Evolutionary conservation across 306 rosid species (phyloP).

Genomic region (Cajanus cajan): DNA sequence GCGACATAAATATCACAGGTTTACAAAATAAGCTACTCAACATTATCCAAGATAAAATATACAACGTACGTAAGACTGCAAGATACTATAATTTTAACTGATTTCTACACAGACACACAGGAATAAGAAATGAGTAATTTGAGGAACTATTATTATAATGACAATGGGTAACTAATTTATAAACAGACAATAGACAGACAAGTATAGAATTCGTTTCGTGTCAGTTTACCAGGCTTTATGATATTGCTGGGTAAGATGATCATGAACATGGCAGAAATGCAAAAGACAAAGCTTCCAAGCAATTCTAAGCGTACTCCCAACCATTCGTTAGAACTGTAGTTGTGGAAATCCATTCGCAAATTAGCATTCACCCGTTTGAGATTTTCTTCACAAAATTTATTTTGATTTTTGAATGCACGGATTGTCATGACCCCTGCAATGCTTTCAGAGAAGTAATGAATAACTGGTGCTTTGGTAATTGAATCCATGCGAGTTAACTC

Average conservation of each 20-base stretch:
- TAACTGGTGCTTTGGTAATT: conserved; percentile 81
- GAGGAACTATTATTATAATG: background rate
- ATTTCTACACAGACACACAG: background rate
- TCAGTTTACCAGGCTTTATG: conserved; percentile 63
- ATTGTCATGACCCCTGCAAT: conserved; percentile 77
- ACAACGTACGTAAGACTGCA: conserved; percentile 11
- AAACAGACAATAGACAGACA: too few relatives aligned
- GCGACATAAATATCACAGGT: background rate
- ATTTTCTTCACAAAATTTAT: conserved; percentile 50
- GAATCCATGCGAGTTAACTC: conserved; percentile 75
- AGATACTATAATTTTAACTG: background rate
- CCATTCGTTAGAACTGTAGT: conserved; percentile 71
- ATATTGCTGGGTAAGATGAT: conserved; percentile 65
- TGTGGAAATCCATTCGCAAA: conserved; percentile 83
- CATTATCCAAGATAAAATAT: background rate
- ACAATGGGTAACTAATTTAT: too few relatives aligned
- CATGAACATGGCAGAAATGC: conserved; percentile 73
- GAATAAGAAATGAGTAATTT: background rate
- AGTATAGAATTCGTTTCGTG: background rate
- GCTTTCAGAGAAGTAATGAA: conserved; percentile 86
- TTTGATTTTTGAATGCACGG: conserved; percentile 61
- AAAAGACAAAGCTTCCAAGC: conserved; percentile 60
- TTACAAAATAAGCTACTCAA: background rate
- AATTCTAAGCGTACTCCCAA: conserved; percentile 72
- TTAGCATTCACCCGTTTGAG: conserved; percentile 60